phyloP scores from a whole-genome alignment of 2,329 filamentous ascomycete genomes.

The Pseudogymnoascus sp. region DNA sequence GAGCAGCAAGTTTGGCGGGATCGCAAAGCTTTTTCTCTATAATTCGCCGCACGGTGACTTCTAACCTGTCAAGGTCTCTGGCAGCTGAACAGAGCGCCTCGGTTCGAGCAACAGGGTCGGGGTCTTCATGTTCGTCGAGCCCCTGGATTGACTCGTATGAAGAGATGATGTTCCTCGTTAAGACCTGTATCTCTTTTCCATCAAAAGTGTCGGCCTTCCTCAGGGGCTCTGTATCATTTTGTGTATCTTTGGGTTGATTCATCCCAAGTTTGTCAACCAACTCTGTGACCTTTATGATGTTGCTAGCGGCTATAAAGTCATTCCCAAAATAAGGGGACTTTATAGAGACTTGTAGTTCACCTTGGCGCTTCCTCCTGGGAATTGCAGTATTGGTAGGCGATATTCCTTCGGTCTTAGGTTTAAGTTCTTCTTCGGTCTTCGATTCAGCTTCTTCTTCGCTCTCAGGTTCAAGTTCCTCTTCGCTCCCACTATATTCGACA shows the following conservation, averaged over 20 bases:
- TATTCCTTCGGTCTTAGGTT: neutral
- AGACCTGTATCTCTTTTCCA: neutral
- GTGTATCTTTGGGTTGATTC: neutral
- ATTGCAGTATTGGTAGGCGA: neutral
- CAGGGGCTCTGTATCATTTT: neutral
- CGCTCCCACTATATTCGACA: neutral
- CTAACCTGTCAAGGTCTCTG: neutral
- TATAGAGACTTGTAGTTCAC: neutral
- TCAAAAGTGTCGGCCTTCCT: neutral
- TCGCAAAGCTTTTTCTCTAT: neutral
- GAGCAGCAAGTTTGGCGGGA: neutral
- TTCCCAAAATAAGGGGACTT: neutral
- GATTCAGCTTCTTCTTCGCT: neutral
- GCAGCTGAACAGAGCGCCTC: conserved; percentile 1
- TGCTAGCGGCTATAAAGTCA: neutral
- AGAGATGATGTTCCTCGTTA: neutral
- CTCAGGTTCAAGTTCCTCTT: neutral
- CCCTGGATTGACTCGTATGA: neutral
- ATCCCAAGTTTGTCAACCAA: neutral
- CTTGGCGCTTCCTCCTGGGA: neutral
- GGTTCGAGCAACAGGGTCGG: neutral
- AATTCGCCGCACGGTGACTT: neutral
- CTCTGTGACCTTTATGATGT: neutral
- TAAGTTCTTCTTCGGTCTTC: neutral
- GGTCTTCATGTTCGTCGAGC: neutral